These are phyloP conservation scores for Yarrowia yakushimensis DNA, from an alignment of 805 yeast species.

Conservation along the genomic window DNA sequence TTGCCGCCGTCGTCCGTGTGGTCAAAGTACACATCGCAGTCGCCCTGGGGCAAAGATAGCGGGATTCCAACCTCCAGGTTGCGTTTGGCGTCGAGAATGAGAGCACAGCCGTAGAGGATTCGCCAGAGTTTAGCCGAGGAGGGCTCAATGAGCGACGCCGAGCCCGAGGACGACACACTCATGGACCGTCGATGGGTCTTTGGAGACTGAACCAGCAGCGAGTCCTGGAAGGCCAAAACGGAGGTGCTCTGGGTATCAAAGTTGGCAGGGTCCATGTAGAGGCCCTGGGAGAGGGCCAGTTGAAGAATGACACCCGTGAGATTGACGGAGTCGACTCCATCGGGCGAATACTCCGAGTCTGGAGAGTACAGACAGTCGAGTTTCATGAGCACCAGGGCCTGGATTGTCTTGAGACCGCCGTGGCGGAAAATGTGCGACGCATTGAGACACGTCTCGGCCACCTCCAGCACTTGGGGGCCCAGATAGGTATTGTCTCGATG, in stretches of 20 bases:
- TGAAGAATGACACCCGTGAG: slow-evolving; percentile 20
- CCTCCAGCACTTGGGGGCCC: slow-evolving; percentile 12
- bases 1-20: slow-evolving; percentile 13
- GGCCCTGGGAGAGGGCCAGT: slow-evolving; percentile 14
- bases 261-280: slow-evolving; percentile 22
- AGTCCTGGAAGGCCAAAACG: neutral
- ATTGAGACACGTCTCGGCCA: slow-evolving; percentile 13
- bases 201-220: neutral
- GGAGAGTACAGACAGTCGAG: slow-evolving; percentile 19
- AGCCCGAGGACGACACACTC: slow-evolving; percentile 1
- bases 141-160: neutral
- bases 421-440: slow-evolving; percentile 10
- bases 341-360: slow-evolving; percentile 9
- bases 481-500: slow-evolving; percentile 12
- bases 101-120: slow-evolving; percentile 2
- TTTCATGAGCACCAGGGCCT: slow-evolving; percentile 19
- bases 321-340: slow-evolving; percentile 20
- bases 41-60: slow-evolving; percentile 16
- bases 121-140: slow-evolving; percentile 16
- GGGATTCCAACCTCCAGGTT: slow-evolving; percentile 16
- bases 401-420: slow-evolving; percentile 19
- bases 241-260: slow-evolving; percentile 11
- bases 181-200: neutral
- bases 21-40: slow-evolving; percentile 21
- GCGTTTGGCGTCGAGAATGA: slow-evolving; percentile 19